Conservation (phyloP, 306 rosid genomes). For the Quercus alba region DNA sequence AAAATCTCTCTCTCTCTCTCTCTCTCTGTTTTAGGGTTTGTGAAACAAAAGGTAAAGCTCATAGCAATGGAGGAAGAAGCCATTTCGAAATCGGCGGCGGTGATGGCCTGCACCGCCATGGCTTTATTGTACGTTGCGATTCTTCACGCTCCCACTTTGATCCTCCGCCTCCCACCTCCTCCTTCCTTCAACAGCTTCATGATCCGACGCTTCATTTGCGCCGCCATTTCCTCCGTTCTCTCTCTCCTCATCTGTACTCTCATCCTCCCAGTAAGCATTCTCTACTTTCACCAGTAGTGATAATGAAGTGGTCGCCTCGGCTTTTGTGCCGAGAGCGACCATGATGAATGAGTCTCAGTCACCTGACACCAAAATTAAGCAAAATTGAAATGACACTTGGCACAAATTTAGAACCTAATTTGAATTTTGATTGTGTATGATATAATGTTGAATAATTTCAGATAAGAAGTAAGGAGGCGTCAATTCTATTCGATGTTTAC, state of each 20-base stretch:
- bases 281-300: neutral
- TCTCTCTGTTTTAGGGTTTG: neutral
- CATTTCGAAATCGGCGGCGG: conserved; percentile 48
- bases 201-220: conserved; percentile 81
- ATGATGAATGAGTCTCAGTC: neutral
- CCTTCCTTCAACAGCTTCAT: conserved; percentile 53
- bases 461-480: conserved; percentile 44
- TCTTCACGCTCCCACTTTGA: conserved; percentile 71
- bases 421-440: too few relatives aligned
- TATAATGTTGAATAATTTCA: conserved; percentile 32
- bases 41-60: neutral
- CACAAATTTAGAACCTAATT: too few relatives aligned
- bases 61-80: conserved; percentile 46
- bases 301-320: too few relatives aligned
- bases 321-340: too few relatives aligned
- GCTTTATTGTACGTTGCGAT: conserved; percentile 66
- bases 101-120: conserved; percentile 52
- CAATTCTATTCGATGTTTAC: conserved; percentile 44
- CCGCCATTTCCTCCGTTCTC: conserved; percentile 54
- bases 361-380: neutral
- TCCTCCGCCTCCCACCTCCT: conserved; percentile 81
- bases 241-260: conserved; percentile 50
- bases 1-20: neutral
- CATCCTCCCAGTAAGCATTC: conserved; percentile 62
- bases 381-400: too few relatives aligned